Conservation (phyloP, 208 protist genomes). For the Trypanosoma melophagium region DNA sequence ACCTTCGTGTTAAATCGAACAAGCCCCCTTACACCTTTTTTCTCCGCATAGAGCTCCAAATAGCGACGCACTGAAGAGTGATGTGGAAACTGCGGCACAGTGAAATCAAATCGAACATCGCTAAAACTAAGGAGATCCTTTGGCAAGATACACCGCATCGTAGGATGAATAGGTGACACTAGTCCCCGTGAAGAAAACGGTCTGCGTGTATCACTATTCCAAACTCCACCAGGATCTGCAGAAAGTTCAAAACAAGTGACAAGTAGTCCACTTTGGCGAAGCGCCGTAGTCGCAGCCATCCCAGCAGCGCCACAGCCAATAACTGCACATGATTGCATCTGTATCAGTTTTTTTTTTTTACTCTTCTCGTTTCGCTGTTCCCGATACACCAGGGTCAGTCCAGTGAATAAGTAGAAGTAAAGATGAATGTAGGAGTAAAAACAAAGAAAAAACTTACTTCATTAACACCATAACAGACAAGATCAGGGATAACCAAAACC, state of each 20-base stretch:
- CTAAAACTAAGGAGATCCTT: conserved; percentile 88
- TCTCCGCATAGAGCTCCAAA: conserved; percentile 63
- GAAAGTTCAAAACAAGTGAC: conserved; percentile 87
- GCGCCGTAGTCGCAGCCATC: conserved; percentile 62
- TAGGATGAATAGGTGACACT: conserved; percentile 76
- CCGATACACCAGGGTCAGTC: no score
- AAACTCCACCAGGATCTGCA: conserved; percentile 72
- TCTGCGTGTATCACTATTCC: conserved; percentile 64
- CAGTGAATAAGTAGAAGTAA: no score
- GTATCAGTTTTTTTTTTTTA: background rate
- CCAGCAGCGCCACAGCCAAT: conserved; percentile 87
- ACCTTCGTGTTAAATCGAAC: conserved; percentile 90
- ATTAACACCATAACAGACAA: no score
- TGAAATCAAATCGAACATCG: conserved; percentile 81
- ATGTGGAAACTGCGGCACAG: conserved; percentile 83
- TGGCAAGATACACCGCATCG: conserved; percentile 80
- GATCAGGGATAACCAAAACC: no score
- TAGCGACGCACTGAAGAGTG: conserved; percentile 81
- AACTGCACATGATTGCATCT: conserved; percentile 86
- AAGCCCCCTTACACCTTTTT: conserved; percentile 63
- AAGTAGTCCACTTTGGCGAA: conserved; percentile 75
- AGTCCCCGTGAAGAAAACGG: conserved; percentile 67
- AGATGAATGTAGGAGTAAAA: no score
- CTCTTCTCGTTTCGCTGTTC: background rate
- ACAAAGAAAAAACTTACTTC: conserved; percentile 7